Base-by-base conservation (phyloP, 352 stramenopile genomes). In the Phytophthora citrophthora region DNA sequence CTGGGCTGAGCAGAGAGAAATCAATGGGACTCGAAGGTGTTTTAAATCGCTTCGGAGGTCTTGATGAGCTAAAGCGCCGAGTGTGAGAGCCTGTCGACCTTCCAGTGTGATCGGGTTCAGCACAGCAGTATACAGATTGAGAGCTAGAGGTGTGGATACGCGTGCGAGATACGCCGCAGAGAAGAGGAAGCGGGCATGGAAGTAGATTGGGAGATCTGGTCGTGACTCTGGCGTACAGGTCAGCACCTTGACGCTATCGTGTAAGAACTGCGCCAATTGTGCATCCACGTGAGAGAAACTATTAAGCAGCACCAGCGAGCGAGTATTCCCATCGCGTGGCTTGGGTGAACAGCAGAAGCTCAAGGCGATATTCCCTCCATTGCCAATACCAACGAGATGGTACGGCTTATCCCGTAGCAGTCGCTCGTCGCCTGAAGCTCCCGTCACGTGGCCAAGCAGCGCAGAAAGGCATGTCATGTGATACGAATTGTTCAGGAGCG, bases 71-170 rank as follows among this genome's bases (percentile, higher is more conserved):
- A 98, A 78, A 7, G 91, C 88, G 4, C 95, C 94, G 46, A 92
- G 75, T 50, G 93, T 98, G 10, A 99, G 77, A 38, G 90, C 82
- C 23, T 96, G 84, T 32, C 95, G 81, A 3, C 95, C 96, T 54
- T 93, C 77, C 0, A 98, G 72, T 24, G 89, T 94, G 56, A 99
- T 98, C 36, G 93, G 90, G 66, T 98, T 98, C 48, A 96, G 86
- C 52, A 99, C 91, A 0, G 95, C 95, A 16, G 95, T 98, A 72
- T 98, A 98, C 29, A 98, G 70, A 75, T 98, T 98, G 23, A 99
- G 81, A 2, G 95, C 96, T 47, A 98, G 71, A n/a, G 95, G 94
- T 12, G 94, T 95, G 6, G 93, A 96, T 10, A 98, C 95, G 29
- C 94, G 89, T 11, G 79, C 81, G 11, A 99, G 69, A 70, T 99